Base-by-base conservation (phyloP, 371 early-diverging fungal species). In the Mortierella sp. region DNA sequence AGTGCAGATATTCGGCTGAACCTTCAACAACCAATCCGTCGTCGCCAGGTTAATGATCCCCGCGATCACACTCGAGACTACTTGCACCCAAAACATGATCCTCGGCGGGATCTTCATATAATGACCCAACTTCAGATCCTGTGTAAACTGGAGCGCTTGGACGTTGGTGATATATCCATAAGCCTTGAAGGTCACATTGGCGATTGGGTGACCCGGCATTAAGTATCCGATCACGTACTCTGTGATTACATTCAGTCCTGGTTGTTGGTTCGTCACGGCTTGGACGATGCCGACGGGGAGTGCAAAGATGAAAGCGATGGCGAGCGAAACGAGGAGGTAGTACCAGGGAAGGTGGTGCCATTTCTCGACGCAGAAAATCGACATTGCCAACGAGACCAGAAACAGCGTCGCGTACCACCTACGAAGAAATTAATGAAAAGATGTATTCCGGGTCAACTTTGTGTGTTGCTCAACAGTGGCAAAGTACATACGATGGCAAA, bases 151-250 rank as follows among this genome's bases (percentile, higher is more conserved):
- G 12, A 93, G 81, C 10, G 92, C 93, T 78, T 94, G 95, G 0
- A 76, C 78, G 32, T 79, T 89, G 77, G 91, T 88, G 72, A 95
- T 93, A 68, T 93, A 92, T 75, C 93, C 94, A 35, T 91, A 92
- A 7, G 93, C 91, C 88, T 94, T 94, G 89, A 94, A 95, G 18
- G 92, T 89, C 43, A 95, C 94, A 74, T 92, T 93, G 55, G 91
- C 93, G 75, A 95, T 91, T 4, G 93, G 92, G 55, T 93, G 88
- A 12, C 94, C 94, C 8, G 95, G 94, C 58, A 91, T 83, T 32
- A 93, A 89, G 48, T 90, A 91, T 75, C 94, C 94, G 41, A 94
- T 93, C 63, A 93, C 83, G 49, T 93, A 92, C 77, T 94, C 93
- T 27, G 90, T 88, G 51, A 92, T 77, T 16, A 91, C 83, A 49